Conservation (phyloP, 306 rosid species). For the Bauhinia variegata region DNA sequence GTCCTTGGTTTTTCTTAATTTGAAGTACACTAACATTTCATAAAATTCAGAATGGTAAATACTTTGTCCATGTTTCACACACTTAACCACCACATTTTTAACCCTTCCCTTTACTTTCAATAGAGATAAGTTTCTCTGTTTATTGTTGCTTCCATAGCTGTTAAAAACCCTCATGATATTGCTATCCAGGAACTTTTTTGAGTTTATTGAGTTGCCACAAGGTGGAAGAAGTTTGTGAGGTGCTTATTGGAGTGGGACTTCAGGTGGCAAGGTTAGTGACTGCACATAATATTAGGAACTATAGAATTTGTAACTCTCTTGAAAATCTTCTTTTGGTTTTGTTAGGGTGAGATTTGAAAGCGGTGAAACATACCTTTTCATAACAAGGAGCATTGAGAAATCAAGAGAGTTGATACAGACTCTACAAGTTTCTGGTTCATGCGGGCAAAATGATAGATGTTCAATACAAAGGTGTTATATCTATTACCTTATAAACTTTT, state of each 20-base stretch:
- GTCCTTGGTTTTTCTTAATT: neutral
- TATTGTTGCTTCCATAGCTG: constrained; percentile 9
- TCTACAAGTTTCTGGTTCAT: constrained; percentile 55
- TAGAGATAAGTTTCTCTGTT: constrained; percentile 11
- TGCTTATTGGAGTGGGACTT: constrained; percentile 83
- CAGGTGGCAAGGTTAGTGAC: constrained; percentile 83
- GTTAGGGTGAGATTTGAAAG: constrained; percentile 62
- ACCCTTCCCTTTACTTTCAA: neutral
- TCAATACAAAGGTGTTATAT: constrained; percentile 65
- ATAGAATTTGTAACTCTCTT: constrained; percentile 26
- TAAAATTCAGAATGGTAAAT: neutral
- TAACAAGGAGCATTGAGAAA: constrained; percentile 74
- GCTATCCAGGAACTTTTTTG: constrained; percentile 52
- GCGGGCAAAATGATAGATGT: constrained; percentile 45
- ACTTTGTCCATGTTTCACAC: constrained; percentile 13
- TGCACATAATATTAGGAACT: constrained; percentile 26
- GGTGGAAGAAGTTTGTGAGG: constrained; percentile 72
- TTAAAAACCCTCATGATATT: constrained; percentile 28
- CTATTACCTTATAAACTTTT: constrained; percentile 5
- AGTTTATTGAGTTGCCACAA: constrained; percentile 63
- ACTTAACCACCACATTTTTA: constrained; percentile 21
- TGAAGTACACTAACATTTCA: constrained; percentile 10
- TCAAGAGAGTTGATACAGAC: constrained; percentile 64
- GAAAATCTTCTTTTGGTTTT: constrained; percentile 39
- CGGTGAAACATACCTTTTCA: constrained; percentile 63